Conservation (phyloP, 108 stramenopile species). For the Cyclotella sp. region DNA sequence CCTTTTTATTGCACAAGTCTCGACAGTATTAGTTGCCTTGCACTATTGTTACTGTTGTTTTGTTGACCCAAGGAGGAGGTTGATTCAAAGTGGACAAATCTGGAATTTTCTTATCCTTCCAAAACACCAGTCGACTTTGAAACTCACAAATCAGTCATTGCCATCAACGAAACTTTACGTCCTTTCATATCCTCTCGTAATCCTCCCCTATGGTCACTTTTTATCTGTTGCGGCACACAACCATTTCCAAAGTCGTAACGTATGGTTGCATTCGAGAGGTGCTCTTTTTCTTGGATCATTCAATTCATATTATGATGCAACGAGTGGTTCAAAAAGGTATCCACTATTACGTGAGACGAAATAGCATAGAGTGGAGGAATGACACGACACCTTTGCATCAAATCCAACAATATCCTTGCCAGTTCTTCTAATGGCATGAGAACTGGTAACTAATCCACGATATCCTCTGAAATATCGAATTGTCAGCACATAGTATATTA, state of each 20-base stretch:
- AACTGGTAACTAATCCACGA: background rate
- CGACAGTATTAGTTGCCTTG: background rate
- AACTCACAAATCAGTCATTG: constrained; percentile 8
- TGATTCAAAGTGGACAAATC: background rate
- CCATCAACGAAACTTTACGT: background rate
- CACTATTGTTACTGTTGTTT: background rate
- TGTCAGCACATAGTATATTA: constrained; percentile 1
- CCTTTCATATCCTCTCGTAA: background rate
- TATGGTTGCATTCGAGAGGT: background rate
- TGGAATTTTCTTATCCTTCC: background rate
- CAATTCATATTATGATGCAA: background rate
- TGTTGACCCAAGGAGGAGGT: background rate
- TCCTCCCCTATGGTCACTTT: background rate
- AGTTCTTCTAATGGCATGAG: background rate
- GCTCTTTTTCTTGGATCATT: background rate
- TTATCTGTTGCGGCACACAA: background rate
- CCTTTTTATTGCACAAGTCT: too few relatives aligned
- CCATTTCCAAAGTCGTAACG: background rate
- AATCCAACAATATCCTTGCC: background rate
- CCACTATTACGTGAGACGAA: background rate
- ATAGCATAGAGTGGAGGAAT: background rate
- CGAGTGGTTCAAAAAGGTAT: background rate
- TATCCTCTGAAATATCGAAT: background rate
- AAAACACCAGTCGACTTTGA: background rate
- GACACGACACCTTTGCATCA: constrained; percentile 1